Base-by-base conservation (phyloP, 495 filamentous ascomycete genomes). In the Penicillium fimorum region DNA sequence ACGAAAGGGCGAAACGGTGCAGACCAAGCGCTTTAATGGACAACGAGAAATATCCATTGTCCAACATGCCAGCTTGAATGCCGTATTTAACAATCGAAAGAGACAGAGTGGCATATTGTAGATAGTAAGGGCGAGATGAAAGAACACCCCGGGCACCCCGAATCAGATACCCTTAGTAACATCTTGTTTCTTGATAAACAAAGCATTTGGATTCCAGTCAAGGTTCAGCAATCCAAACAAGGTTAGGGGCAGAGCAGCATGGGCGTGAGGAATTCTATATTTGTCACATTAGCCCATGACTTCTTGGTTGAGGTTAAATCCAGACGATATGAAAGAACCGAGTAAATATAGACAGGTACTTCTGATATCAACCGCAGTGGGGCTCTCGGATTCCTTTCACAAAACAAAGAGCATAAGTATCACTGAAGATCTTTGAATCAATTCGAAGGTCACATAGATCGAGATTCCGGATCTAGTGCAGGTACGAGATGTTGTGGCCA, bases 11-110 rank as follows among this genome's bases (percentile, higher is more conserved):
- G 35, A 30, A 17, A 24, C 7, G 20, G 51, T 45, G 51, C 42
- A 30, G 22, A 17, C 9, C 24, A 17, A n/a, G 20, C 17, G 11
- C 30, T 54, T 54, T 54, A 54, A 54, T 46, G 41, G 33, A 45
- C 41, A 37, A 27, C 30, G 22, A 47, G n/a, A 5, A 18, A 15
- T 8, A 37, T 37, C 8, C 51, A 38, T 54, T 47, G 42, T 54
- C 32, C 13, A 38, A 8, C 9, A 6, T 18, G 11, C 13, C 8
- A 13, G 32, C 15, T 4, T 47, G 18, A 54, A 47, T 29, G 15
- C 20, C 30, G 27, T 47, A 13, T 15, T 17, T 24, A 7, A 7
- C 2, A 22, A 4, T 8, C 5, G 9, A 52, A 43, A 42, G 29
- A 53, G 30, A 17, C 11, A 17, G 9, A 38, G 32, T 33, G 44